phyloP scores from a whole-genome alignment of 1,284 basidiomycete genomes.

The Cutaneotrichosporon cutaneum region DNA sequence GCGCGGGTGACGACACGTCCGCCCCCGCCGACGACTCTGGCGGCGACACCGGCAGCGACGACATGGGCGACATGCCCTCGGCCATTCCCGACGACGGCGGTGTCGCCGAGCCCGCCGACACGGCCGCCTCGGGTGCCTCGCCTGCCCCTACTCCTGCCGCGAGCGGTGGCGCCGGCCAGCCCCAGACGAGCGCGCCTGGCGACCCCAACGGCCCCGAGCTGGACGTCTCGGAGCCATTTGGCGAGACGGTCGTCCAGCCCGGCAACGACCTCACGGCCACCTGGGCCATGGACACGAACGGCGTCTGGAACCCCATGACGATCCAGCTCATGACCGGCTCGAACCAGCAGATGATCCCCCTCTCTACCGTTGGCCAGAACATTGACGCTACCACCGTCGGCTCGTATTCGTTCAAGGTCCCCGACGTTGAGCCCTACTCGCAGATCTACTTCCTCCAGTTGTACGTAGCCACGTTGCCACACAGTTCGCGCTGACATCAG shows the following conservation, averaged over 20 bases:
- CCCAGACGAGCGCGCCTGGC: neutral
- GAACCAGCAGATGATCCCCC: constrained; percentile 34
- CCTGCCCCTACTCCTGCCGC: neutral
- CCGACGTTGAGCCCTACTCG: constrained; percentile 51
- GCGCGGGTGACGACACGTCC: neutral
- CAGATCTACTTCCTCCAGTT: constrained; percentile 55
- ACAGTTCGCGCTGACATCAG: constrained; percentile 24
- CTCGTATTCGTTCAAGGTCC: constrained; percentile 33
- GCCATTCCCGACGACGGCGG: neutral
- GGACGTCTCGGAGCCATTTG: constrained; percentile 34
- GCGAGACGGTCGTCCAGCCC: constrained; percentile 42
- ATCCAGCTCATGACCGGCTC: constrained; percentile 52
- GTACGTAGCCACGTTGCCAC: constrained; percentile 24
- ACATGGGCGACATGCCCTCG: neutral
- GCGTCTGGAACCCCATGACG: constrained; percentile 50
- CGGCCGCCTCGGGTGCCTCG: neutral
- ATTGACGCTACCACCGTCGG: constrained; percentile 41
- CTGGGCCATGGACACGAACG: constrained; percentile 51
- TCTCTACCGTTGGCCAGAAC: constrained; percentile 36
- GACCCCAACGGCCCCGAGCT: constrained; percentile 2
- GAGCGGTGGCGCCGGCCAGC: neutral
- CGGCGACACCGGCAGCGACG: neutral
- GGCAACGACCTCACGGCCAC: constrained; percentile 40
- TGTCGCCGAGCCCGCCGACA: neutral
- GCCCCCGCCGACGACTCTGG: constrained; percentile 2